Evolutionary conservation across 1,284 basidiomycete genomes (phyloP).

Genomic region (Porodaedalea pini): DNA sequence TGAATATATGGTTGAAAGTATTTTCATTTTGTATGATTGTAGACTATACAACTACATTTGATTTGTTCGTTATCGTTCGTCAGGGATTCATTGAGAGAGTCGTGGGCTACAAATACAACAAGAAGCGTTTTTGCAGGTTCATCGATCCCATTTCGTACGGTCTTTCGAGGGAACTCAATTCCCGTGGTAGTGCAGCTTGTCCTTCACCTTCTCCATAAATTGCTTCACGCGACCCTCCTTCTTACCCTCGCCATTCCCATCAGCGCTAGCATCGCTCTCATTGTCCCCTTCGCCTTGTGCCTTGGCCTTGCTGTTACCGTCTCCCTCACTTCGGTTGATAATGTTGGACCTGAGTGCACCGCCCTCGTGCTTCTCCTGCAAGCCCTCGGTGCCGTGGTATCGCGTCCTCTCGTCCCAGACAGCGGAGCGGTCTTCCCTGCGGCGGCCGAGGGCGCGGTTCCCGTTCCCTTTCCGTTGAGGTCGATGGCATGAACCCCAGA

Average conservation of each 20-base stretch:
- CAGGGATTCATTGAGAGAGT: too few species aligned
- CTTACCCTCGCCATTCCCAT: not conserved
- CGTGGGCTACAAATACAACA: too few species aligned
- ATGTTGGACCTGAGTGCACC: not conserved
- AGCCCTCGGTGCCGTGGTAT: slow-evolving; percentile 7
- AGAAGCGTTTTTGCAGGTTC: too few species aligned
- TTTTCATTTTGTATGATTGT: too few species aligned
- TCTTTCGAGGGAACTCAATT: too few species aligned
- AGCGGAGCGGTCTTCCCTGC: not conserved
- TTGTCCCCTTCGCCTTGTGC: not conserved
- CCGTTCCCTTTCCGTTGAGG: not conserved
- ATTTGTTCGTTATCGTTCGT: too few species aligned
- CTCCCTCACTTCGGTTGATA: not conserved
- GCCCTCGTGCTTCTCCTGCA: slow-evolving; percentile 9
- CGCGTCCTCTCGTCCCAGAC: not conserved
- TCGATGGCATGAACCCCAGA: not conserved
- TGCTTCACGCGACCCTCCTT: slow-evolving; percentile 7
- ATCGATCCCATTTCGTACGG: too few species aligned
- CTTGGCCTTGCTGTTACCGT: not conserved
- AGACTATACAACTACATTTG: too few species aligned
- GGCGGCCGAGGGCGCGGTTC: not conserved
- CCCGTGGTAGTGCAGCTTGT: slow-evolving; percentile 4
- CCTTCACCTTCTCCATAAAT: slow-evolving; percentile 9
- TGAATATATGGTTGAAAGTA: too few species aligned
- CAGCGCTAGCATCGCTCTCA: not conserved